These are phyloP conservation scores for Termitomyces sp. DNA, from an alignment of 768 basidiomycete species.

Conservation along the genomic window DNA sequence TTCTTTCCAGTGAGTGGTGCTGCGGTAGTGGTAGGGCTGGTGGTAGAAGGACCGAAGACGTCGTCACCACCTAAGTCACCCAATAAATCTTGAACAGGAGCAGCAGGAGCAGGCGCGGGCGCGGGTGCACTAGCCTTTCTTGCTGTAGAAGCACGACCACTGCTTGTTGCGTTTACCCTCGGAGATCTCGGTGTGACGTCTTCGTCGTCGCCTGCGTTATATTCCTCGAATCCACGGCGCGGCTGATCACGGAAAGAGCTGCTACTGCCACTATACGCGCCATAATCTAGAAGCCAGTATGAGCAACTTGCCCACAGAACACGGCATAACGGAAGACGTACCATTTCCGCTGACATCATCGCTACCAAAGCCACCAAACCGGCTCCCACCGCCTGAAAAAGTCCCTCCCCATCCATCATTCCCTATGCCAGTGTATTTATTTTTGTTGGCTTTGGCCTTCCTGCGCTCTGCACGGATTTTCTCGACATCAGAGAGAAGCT, in stretches of 20 bases:
- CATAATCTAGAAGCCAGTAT: constrained; percentile 2
- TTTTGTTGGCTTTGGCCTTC: constrained; percentile 87
- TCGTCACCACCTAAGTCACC: constrained; percentile 75
- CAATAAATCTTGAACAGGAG: constrained; percentile 61
- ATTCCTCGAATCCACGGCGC: constrained; percentile 78
- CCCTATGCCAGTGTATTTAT: constrained; percentile 85
- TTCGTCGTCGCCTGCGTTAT: constrained; percentile 95
- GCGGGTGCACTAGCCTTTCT: constrained; percentile 33
- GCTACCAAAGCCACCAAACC: constrained; percentile 43
- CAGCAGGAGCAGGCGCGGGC: constrained; percentile 21
- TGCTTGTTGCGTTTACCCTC: constrained; percentile 16
- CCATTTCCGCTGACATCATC: constrained; percentile 23
- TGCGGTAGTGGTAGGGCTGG: constrained; percentile 27
- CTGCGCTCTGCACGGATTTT: constrained; percentile 83
- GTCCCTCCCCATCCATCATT: constrained; percentile 63
- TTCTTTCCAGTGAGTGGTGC: constrained; percentile 29
- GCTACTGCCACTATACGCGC: constrained; percentile 25
- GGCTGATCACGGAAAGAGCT: constrained; percentile 54
- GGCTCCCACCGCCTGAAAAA: constrained; percentile 50
- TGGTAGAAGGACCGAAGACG: constrained; percentile 30
- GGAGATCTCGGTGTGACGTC: constrained; percentile 30
- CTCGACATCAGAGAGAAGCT: constrained; percentile 87
- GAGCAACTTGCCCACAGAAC: background rate
- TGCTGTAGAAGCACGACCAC: constrained; percentile 19
- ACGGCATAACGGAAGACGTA: background rate